Base-by-base conservation (phyloP, 202 grass and related monocot genomes). In the Panicum hallii region DNA sequence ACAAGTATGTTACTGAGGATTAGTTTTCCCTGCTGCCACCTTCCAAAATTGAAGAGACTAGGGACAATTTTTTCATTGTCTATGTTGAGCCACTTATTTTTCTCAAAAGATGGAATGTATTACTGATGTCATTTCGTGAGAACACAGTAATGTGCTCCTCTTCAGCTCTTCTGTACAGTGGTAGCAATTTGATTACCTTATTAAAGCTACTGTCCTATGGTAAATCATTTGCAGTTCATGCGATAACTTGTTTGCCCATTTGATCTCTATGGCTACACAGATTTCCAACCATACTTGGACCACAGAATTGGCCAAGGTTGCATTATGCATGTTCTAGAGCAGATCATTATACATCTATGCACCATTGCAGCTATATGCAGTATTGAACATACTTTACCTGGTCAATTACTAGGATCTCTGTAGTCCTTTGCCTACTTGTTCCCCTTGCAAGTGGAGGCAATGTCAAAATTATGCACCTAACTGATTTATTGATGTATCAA, bases 1-100 rank as follows among this genome's bases (percentile, higher is more conserved):
- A 99, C 84, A 92, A 93, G 64, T 99, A 94, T 76, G 77, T 99
- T 55, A 63, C 85, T 52, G 93, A 96, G 88, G 97, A 99, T 85
- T 99, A 90, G 87, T 83, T 71, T 22, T 70, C 48, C 26, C 70
- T 53, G 48, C 42, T 61, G 56, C 69, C 71, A 85, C 82, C 71
- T 88, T 90, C 74, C 68, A 84, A 84, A 88, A 40, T 30, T 76
- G 70, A 90, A 85, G 74, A 60, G 75, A 47, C 23, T 72, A 79
- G 89, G 79, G 58, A 77, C 44, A 90, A 56, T 79, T 79, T 81
- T 80, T 67, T 87, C 44, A 79, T 80, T 63, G 67, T 57, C 17
- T 85, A 43, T 85, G 70, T 78, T 56, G 82, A 41, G 34, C 87
- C n/a, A 52, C 72, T 88, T 85, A 72, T 87, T 83, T 88, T 48